Evolutionary conservation across 352 stramenopile genomes (phyloP), one percentile per base, ranked within the genome.

Genomic region (Pythium rishiriense): DNA sequence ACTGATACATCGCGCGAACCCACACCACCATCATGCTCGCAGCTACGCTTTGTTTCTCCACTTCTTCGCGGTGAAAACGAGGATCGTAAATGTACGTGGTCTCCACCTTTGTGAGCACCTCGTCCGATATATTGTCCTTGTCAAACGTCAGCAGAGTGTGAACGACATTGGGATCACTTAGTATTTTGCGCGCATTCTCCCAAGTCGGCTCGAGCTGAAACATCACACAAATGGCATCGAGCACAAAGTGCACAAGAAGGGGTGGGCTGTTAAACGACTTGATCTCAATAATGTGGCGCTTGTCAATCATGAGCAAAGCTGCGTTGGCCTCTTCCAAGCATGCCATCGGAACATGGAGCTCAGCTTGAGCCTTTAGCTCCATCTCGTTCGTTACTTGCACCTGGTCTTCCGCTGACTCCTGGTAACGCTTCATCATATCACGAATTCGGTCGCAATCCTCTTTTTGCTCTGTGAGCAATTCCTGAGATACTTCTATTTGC

Each of bases 241-340:
- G 45, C 2, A 91, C 83, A 12, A 91, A 61, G 33, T 91, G 83
- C 2, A 93, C 85, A 0, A 93, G 64, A 17, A 82, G 67, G 5
- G 85, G 85, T 5, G 85, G 85, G 33, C 64, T 91, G 14, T 79
- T 86, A 39, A 93, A 93, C 55, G 85, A 91, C 66, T 93, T 93
- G 72, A 93, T 90, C 67, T 93, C 85, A 28, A 90, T 70, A 29
- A 93, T 89, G 50, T 91, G 84, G 1, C 79, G 76, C 56, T 86
- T 80, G 41, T 93, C 83, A 21, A 93, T 81, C 33, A 85, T 58
- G 22, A 88, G 31, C 3, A 93, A 65, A 0, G 79, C 76, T 0
- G 65, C 63, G 43, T 91, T 91, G 10, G 85, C 85, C 43, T 93
- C 83, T 21, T 91, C 81, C 9, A 93, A 69, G 29, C 76, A 87